Evolutionary conservation across 441 rosid genomes (phyloP), one percentile per base, ranked within the genome.

Genomic region (Populus hybrid): DNA sequence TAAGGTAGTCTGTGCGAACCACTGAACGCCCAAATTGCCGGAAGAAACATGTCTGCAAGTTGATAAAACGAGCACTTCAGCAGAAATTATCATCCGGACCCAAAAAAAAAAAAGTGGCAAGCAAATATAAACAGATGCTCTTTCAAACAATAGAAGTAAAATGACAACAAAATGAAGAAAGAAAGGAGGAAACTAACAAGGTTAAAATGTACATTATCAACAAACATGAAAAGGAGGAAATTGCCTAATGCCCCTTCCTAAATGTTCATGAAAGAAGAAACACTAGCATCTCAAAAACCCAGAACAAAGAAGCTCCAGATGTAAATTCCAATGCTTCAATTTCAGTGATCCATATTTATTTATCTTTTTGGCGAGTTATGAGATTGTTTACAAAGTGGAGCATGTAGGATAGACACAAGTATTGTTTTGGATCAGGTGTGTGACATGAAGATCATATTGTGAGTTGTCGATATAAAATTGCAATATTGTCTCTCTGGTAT

Each of bases 1-100:
- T 84, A 68, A 94, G 89, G 85, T 94, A 94, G 85, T 94, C 97
- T 63, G 87, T 84, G 75, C 90, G 97, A 83, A 83, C 95, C 72
- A 94, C 97, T 18, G 99, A 90, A 35, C 50, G 80, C 72, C 94
- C 93, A 76, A 94, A 94, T 82, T 94, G 99, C 46, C 92, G 88
- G 85, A 90, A 90, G 89, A 93, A 93, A 83, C 97, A 93, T 72
- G 88, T 90, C 97, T 93, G 90, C 83, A 75, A 63, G 73, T 78
- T 65, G 73, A 80, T 18, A 46, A 67, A 65, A 76, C 26, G 35
- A 79, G 35, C 67, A 84, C 35, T 30, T 74, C 71, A 74, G 70
- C 71, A 26, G 65, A 57, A 71, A 32, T 77, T 66, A 65, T n/a
- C 24, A 57, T 23, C 14, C 23, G 42, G 65, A 53, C 74, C 70